A percentile compares a stretch with the other conserved stretches of the same genome.
phyloP scores from a whole-genome alignment of 441 rosid species.

The Erodium trifolium region DNA sequence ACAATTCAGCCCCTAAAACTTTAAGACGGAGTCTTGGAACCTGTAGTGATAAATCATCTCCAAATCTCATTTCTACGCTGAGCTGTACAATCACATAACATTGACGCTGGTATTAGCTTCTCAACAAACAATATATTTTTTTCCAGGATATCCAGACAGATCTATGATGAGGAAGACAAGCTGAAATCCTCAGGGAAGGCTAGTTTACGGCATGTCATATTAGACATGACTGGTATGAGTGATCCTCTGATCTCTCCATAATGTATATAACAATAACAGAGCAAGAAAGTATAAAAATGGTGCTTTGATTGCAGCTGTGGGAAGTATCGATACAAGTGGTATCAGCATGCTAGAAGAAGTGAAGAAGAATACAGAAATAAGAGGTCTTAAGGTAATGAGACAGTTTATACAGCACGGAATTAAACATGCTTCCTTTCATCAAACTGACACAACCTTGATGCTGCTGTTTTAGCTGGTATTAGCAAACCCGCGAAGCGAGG shows the following conservation, averaged over 20 bases:
- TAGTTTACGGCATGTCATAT: conserved; percentile 35
- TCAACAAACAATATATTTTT: too few relatives aligned
- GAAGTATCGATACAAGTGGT: conserved; percentile 53
- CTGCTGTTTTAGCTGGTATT: conserved; percentile 25
- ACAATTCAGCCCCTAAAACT: too few relatives aligned
- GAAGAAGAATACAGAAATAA: conserved; percentile 29
- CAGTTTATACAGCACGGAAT: not conserved
- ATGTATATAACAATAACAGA: not conserved
- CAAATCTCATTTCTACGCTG: too few relatives aligned
- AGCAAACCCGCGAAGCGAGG: conserved; percentile 38
- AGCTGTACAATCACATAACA: too few relatives aligned
- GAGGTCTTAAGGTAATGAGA: conserved; percentile 36
- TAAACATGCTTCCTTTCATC: not conserved
- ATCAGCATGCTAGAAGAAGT: conserved; percentile 50
- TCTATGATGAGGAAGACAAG: conserved; percentile 40
- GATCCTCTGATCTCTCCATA: not conserved
- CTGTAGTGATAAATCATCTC: too few relatives aligned
- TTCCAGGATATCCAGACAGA: conserved; percentile 45
- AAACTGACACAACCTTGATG: not conserved
- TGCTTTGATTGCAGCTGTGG: conserved; percentile 28
- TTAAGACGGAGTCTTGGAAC: too few relatives aligned
- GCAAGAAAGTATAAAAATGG: too few relatives aligned
- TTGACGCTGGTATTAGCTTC: too few relatives aligned
- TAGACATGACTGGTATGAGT: conserved; percentile 37
- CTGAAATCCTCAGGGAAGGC: conserved; percentile 28